Percentiles rank a stretch among this genome's conserved stretches.
phyloP scores from a whole-genome alignment of 1,284 basidiomycete genomes.

The Austroboletus rostrupii region DNA sequence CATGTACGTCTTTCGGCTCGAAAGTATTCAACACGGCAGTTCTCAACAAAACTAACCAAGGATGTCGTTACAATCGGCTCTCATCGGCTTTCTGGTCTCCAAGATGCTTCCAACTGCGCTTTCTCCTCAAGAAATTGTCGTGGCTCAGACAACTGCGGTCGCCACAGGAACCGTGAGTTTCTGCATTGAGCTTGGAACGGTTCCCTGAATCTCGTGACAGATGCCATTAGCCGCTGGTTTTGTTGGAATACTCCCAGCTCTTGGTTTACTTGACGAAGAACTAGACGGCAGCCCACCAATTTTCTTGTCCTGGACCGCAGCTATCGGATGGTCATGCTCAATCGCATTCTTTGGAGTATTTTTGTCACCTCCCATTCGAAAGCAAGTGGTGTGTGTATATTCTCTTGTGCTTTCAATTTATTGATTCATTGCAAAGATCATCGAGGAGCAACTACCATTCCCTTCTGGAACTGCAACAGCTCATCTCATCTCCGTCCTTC shows the following conservation, averaged over 20 bases:
- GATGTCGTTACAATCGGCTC: slow-evolving; percentile 94
- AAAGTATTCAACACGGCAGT: neutral
- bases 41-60: slow-evolving; percentile 37
- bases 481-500: slow-evolving; percentile 91
- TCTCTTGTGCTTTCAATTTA: neutral
- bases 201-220: slow-evolving; percentile 11
- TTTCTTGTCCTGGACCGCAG: slow-evolving; percentile 63
- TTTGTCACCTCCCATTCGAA: slow-evolving; percentile 87
- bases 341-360: slow-evolving; percentile 96
- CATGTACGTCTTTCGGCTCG: slow-evolving; percentile 42
- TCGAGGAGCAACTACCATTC: slow-evolving; percentile 90
- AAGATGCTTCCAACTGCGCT: slow-evolving; percentile 69
- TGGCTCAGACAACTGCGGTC: slow-evolving; percentile 93
- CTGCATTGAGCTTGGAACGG: neutral
- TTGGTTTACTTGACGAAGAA: slow-evolving; percentile 71
- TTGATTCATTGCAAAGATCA: slow-evolving; percentile 52
- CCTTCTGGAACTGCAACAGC: slow-evolving; percentile 97
- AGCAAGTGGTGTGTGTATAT: slow-evolving; percentile 73
- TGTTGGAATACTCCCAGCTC: slow-evolving; percentile 90
- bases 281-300: slow-evolving; percentile 79
- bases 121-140: slow-evolving; percentile 86
- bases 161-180: slow-evolving; percentile 73
- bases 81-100: slow-evolving; percentile 89
- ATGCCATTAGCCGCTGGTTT: slow-evolving; percentile 94
- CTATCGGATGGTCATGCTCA: slow-evolving; percentile 81